phyloP scores from a whole-genome alignment of 2,329 filamentous ascomycete genomes.

The Amauroascus verrucosus region DNA sequence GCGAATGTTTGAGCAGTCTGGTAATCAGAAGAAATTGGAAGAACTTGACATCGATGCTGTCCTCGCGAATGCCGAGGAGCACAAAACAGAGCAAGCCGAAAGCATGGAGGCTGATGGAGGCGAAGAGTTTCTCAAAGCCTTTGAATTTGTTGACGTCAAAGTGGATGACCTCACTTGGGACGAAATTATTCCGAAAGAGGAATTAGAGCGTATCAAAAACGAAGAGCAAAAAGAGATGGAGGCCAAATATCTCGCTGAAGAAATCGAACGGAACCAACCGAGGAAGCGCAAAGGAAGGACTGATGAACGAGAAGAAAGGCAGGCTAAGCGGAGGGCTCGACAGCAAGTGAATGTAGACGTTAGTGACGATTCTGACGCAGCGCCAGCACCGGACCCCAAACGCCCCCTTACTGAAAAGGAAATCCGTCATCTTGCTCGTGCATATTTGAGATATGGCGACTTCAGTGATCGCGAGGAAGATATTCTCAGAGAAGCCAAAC shows the following conservation, averaged over 20 bases:
- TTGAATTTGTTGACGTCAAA: constrained; percentile 95
- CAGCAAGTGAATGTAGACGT: constrained; percentile 55
- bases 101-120: constrained; percentile 91
- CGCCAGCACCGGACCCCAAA: constrained; percentile 61
- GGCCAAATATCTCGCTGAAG: constrained; percentile 68
- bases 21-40: constrained; percentile 92
- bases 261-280: constrained; percentile 76
- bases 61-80: constrained; percentile 90
- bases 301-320: constrained; percentile 52
- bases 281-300: constrained; percentile 59
- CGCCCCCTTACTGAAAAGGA: constrained; percentile 90
- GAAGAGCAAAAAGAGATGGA: constrained; percentile 79
- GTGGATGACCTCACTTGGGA: constrained; percentile 91
- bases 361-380: constrained; percentile 59
- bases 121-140: constrained; percentile 83
- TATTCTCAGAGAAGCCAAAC: constrained; percentile 73
- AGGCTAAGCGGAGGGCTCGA: constrained; percentile 60
- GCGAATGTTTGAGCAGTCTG: constrained; percentile 96
- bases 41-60: constrained; percentile 92
- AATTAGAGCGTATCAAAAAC: constrained; percentile 77
- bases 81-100: constrained; percentile 90
- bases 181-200: constrained; percentile 90
- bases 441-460: constrained; percentile 82
- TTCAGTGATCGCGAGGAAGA: constrained; percentile 82
- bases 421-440: constrained; percentile 78